Percentiles rank a stretch among this genome's conserved stretches.
These are phyloP conservation scores for Penicilliopsis zonata DNA, from an alignment of 495 filamentous ascomycete genomes.

Conservation along the genomic window DNA sequence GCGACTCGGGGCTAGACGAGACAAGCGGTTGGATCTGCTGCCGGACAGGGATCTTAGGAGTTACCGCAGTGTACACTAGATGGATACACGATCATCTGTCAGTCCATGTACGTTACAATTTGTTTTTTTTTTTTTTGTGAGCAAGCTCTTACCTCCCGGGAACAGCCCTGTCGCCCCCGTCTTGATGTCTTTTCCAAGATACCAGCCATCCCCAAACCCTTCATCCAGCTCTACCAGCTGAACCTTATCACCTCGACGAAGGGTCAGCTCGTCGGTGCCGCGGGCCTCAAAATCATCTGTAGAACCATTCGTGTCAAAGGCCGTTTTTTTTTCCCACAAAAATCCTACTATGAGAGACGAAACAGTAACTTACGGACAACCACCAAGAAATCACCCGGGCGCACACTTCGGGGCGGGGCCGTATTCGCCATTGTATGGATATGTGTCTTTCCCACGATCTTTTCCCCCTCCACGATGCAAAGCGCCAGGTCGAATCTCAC, in stretches of 20 bases:
- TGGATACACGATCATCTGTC: too few species aligned
- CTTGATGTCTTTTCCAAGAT: slow-evolving; percentile 66
- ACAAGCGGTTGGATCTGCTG: too few species aligned
- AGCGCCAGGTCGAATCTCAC: too few species aligned
- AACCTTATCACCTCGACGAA: slow-evolving; percentile 79
- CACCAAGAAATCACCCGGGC: slow-evolving; percentile 56
- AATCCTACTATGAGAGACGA: slow-evolving; percentile 1
- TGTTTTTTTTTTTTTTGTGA: too few species aligned
- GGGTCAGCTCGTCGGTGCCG: slow-evolving; percentile 82
- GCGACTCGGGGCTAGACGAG: slow-evolving; percentile 2
- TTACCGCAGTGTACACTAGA: slow-evolving; percentile 24
- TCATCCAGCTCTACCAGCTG: slow-evolving; percentile 91
- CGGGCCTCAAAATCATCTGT: slow-evolving; percentile 78
- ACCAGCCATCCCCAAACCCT: slow-evolving; percentile 98
- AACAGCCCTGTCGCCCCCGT: slow-evolving; percentile 75
- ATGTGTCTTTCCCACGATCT: too few species aligned
- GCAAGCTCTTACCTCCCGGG: slow-evolving; percentile 65
- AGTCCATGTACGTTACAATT: too few species aligned
- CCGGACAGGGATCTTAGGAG: slow-evolving; percentile 13
- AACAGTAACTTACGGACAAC: slow-evolving; percentile 59
- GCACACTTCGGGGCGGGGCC: slow-evolving; percentile 29
- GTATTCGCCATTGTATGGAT: slow-evolving; percentile 30
- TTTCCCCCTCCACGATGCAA: too few species aligned
- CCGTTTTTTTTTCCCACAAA: slow-evolving; percentile 4
- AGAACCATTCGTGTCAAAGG: slow-evolving; percentile 4